These are phyloP conservation scores for Mycena alexandri DNA, from an alignment of 768 basidiomycete species.

Conservation along the genomic window DNA sequence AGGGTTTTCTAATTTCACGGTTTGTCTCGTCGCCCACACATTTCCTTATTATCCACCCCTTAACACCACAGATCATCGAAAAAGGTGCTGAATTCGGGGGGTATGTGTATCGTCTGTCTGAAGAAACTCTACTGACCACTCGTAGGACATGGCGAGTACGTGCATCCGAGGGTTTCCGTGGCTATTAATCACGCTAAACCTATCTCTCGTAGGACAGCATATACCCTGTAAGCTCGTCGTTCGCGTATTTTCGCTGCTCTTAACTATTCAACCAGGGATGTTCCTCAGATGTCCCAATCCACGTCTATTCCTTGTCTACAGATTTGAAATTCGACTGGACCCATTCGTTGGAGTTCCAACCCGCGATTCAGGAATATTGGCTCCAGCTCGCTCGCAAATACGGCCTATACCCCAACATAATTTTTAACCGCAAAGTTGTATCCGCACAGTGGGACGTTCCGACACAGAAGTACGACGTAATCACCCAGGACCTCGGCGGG, in stretches of 20 bases:
- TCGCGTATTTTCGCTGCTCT: not conserved
- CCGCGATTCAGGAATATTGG: slow-evolving; percentile 61
- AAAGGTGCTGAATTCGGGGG: slow-evolving; percentile 60
- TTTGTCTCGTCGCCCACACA: slow-evolving; percentile 35
- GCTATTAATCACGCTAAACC: not conserved
- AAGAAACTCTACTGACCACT: too few relatives aligned
- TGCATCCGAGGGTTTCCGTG: slow-evolving; percentile 10
- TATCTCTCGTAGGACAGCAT: slow-evolving; percentile 46
- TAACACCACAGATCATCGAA: slow-evolving; percentile 57
- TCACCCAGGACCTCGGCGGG: slow-evolving; percentile 49
- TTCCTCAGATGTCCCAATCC: slow-evolving; percentile 56
- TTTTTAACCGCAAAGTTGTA: slow-evolving; percentile 58
- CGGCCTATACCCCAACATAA: slow-evolving; percentile 53
- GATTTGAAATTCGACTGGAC: slow-evolving; percentile 61
- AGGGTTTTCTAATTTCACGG: slow-evolving; percentile 56
- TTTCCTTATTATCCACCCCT: too few relatives aligned
- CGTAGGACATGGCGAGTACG: slow-evolving; percentile 67
- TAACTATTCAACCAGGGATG: slow-evolving; percentile 48
- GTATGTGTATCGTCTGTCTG: too few relatives aligned
- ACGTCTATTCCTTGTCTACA: slow-evolving; percentile 60
- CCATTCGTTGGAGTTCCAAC: slow-evolving; percentile 53
- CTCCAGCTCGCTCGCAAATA: slow-evolving; percentile 55
- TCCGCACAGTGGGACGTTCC: slow-evolving; percentile 59
- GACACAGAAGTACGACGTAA: slow-evolving; percentile 53
- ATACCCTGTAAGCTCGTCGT: slow-evolving; percentile 46